Percentiles rank a stretch among this genome's conserved stretches.
Evolutionary conservation across 2,329 filamentous ascomycete species (phyloP).

Genomic region (Chaetomium sp.): DNA sequence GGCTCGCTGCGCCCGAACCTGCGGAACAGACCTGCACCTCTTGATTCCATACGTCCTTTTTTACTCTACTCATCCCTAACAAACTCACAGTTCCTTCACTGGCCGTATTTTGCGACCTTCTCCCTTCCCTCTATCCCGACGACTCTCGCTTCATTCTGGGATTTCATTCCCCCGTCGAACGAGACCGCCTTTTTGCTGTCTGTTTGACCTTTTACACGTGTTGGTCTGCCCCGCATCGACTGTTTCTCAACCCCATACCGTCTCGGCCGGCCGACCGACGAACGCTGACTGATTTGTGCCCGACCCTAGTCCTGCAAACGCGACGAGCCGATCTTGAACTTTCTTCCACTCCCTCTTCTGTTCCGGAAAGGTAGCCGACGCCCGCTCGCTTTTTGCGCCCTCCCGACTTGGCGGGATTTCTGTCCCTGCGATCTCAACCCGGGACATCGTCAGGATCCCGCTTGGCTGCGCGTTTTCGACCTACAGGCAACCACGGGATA

Average conservation of each 20-base stretch:
- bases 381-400: too few relatives aligned
- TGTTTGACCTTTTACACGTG: background rate
- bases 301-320: constrained; percentile 3
- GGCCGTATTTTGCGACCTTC: background rate
- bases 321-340: too few relatives aligned
- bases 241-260: background rate
- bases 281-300: constrained; percentile 7
- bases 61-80: background rate
- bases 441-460: background rate
- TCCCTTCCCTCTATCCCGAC: background rate
- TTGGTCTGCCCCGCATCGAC: constrained; percentile 9
- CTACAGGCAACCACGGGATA: too few relatives aligned
- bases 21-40: background rate
- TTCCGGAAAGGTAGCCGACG: too few relatives aligned
- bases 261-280: background rate
- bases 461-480: too few relatives aligned
- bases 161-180: background rate
- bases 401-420: background rate
- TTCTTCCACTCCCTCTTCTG: too few relatives aligned
- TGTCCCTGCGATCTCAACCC: background rate
- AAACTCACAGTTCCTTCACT: background rate
- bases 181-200: background rate
- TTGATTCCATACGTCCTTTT: background rate
- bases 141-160: too few relatives aligned
- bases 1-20: background rate